Percentiles rank a stretch among this genome's conserved stretches.
phyloP scores from a whole-genome alignment of 2,329 filamentous ascomycete genomes.

The Colletotrichum chlorophyti region DNA sequence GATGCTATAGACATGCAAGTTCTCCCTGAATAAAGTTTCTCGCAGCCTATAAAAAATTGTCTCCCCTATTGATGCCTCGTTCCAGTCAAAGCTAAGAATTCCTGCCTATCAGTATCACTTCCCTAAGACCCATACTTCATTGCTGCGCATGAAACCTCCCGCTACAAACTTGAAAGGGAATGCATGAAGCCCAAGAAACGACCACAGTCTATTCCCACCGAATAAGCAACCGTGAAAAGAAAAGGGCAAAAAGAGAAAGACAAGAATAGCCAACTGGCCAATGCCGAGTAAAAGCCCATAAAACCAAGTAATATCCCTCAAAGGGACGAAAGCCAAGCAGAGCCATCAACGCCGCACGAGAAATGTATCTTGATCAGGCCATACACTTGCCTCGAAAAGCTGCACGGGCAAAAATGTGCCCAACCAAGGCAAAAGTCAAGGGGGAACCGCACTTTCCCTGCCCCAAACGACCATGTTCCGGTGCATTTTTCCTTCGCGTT shows the following conservation, averaged over 20 bases:
- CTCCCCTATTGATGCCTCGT: too few relatives aligned
- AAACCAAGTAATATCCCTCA: neutral
- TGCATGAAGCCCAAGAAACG: neutral
- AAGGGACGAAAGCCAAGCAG: constrained; percentile 8
- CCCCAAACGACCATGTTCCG: constrained; percentile 12
- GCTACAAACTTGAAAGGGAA: neutral
- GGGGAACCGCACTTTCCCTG: constrained; percentile 7
- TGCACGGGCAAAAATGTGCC: constrained; percentile 5
- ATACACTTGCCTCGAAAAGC: constrained; percentile 3
- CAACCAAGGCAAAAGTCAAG: neutral
- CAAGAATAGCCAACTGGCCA: neutral
- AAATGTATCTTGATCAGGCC: neutral
- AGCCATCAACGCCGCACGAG: constrained; percentile 19
- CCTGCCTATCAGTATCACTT: too few relatives aligned
- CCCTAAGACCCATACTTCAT: neutral
- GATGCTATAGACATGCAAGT: too few relatives aligned
- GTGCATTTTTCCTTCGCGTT: constrained; percentile 23
- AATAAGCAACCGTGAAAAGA: neutral
- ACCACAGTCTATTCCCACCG: neutral
- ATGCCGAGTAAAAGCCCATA: constrained; percentile 4
- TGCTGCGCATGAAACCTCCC: neutral
- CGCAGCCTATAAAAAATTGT: too few relatives aligned
- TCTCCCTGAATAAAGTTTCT: too few relatives aligned
- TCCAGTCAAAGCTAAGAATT: too few relatives aligned
- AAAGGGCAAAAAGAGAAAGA: too few relatives aligned